phyloP scores from a whole-genome alignment of 2,329 filamentous ascomycete species.

The Cladosporium sp. region DNA sequence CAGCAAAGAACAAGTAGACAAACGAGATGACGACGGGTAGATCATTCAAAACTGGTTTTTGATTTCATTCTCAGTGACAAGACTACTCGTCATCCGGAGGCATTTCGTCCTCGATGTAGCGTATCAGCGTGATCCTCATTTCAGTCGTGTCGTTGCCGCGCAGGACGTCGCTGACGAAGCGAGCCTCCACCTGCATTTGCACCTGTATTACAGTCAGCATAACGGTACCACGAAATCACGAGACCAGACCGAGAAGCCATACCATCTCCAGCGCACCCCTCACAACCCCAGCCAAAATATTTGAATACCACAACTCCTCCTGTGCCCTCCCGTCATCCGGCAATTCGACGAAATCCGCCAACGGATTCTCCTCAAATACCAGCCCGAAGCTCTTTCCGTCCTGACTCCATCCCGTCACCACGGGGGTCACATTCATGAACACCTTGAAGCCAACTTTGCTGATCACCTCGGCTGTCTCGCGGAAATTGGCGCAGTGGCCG shows the following conservation, averaged over 20 bases:
- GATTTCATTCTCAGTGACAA: neutral
- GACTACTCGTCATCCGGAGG: constrained; percentile 84
- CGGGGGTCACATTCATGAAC: constrained; percentile 93
- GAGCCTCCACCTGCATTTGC: constrained; percentile 97
- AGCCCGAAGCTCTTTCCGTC: constrained; percentile 96
- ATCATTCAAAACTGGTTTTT: neutral
- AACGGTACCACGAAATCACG: neutral
- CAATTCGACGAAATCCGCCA: constrained; percentile 95
- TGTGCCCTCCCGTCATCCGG: constrained; percentile 94
- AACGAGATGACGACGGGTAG: too few relatives aligned
- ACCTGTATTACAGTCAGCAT: constrained; percentile 44
- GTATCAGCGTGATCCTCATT: constrained; percentile 86
- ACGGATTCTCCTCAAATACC: constrained; percentile 92
- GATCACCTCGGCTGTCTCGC: constrained; percentile 95
- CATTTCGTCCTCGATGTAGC: constrained; percentile 96
- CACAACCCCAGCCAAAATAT: constrained; percentile 90
- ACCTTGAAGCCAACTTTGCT: constrained; percentile 99
- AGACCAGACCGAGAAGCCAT: constrained; percentile 20
- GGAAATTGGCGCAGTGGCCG: constrained; percentile 84
- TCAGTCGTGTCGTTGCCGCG: constrained; percentile 94
- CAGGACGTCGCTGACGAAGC: constrained; percentile 90
- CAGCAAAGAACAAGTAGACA: neutral
- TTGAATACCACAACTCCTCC: constrained; percentile 97
- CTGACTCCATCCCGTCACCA: constrained; percentile 89
- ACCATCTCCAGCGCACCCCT: constrained; percentile 95